Conservation (phyloP, 345 rosid genomes). For the Sapria himalayana region DNA sequence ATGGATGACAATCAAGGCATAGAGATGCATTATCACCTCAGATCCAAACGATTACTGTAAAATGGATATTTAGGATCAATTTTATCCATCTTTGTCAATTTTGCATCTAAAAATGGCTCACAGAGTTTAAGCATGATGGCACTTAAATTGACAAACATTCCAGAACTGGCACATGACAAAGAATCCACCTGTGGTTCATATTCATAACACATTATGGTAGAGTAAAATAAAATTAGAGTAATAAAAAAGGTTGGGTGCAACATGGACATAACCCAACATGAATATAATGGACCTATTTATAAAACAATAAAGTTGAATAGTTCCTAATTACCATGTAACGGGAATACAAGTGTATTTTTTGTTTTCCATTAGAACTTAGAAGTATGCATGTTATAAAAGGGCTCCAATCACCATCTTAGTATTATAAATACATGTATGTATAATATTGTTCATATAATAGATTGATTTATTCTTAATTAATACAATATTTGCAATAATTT, state of each 20-base stretch:
- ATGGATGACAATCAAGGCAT: constrained; percentile 1
- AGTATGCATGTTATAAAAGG: no score
- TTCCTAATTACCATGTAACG: no score
- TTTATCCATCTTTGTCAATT: constrained; percentile 62
- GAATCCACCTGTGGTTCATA: constrained; percentile 61
- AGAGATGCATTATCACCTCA: constrained; percentile 38
- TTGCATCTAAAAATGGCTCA: constrained; percentile 76
- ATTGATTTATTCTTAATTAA: no score
- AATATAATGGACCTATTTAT: no score
- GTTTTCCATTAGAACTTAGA: no score
- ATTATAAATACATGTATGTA: no score
- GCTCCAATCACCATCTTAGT: no score
- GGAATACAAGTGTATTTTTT: no score
- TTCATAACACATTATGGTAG: no score
- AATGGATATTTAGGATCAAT: constrained; percentile 75
- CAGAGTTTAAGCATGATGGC: constrained; percentile 88
- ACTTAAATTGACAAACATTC: constrained; percentile 94
- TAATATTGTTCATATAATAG: no score
- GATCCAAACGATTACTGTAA: constrained; percentile 41
- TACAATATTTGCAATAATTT: no score
- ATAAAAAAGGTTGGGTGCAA: background rate
- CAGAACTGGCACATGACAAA: constrained; percentile 83
- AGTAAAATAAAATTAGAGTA: background rate
- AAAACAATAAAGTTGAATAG: no score
- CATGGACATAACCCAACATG: background rate